A percentile compares a stretch with the other conserved stretches of the same genome.
Conservation (phyloP, 371 early-diverging fungal species). For the Mortierella sp. region DNA sequence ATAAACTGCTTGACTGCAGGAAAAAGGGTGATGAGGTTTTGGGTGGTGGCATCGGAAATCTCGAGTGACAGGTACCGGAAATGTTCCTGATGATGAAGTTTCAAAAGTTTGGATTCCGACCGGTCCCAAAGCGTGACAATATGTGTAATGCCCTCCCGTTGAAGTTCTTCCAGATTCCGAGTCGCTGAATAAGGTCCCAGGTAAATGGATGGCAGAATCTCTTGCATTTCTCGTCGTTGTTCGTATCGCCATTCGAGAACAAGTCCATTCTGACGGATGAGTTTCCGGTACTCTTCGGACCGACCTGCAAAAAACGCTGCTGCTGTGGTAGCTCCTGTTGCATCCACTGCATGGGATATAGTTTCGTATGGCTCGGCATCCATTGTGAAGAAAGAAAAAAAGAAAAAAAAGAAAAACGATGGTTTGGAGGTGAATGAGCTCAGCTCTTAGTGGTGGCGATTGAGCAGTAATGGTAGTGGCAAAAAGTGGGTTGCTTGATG, state of each 20-base stretch:
- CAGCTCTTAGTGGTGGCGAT: too few species aligned
- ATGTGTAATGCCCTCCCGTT: conserved; percentile 73
- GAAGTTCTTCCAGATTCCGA: conserved; percentile 63
- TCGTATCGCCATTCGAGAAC: conserved; percentile 78
- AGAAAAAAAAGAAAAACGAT: too few species aligned
- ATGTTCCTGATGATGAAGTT: conserved; percentile 54
- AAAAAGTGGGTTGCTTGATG: too few species aligned
- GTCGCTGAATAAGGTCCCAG: conserved; percentile 85
- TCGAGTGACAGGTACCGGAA: conserved; percentile 63
- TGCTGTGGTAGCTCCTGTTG: neutral
- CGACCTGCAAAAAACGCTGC: neutral
- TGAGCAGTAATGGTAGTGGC: too few species aligned
- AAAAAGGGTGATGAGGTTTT: conserved; percentile 84
- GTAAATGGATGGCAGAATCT: conserved; percentile 79
- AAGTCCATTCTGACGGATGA: conserved; percentile 45
- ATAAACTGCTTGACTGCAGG: conserved; percentile 70
- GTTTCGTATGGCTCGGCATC: too few species aligned
- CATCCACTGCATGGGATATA: too few species aligned
- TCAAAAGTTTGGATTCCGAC: conserved; percentile 62
- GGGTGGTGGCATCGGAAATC: conserved; percentile 69
- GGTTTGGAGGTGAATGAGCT: too few species aligned
- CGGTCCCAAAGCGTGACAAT: conserved; percentile 78
- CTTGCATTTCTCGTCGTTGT: conserved; percentile 86
- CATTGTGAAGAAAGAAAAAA: too few species aligned
- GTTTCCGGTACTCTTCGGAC: conserved; percentile 25